Evolutionary conservation across 1,284 basidiomycete species (phyloP), one percentile per base, ranked within the genome.

Genomic region (Pascua sp.): DNA sequence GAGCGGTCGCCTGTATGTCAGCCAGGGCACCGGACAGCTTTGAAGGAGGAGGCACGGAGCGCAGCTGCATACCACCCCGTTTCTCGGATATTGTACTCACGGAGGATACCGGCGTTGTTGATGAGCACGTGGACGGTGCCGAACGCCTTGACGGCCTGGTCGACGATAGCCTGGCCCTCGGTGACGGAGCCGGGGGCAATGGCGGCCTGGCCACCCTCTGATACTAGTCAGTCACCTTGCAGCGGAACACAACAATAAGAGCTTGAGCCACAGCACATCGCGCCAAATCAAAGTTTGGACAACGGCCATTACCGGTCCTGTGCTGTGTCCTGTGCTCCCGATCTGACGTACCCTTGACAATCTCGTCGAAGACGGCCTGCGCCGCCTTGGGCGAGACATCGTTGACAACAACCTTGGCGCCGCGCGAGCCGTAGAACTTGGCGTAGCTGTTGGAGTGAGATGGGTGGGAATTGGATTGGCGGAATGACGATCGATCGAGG

Each of bases 31-130:
- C 24, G 7, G 24, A 7, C 24, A 7, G 24, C 4, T 32, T 32
- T 7, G 24, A 32, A 32, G 7, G 24, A 32, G 24, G 24, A 32
- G 24, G 24, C 24, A 7, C 24, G 24, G 24, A 32, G 24, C 24
- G 41, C 80, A 67, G 73, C 16, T 17, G 16, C 11, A 16, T 41
- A 12, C 32, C 13, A 18, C 24, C 4, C 8, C 5, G 18, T 13
- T n/a, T 8, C 60, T 53, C 43, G 67, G 24, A 32, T 32, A 75
- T 71, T 69, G 62, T 32, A 32, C 24, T 32, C 24, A 89, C 93
- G 85, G 51, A 98, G 80, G 66, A 98, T 93, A 55, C 96, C 95
- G 49, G 96, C 96, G 80, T 98, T 99, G 82, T 98, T 98, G 72
- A 98, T 88, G 49, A 95, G 83, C 62, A 85, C 74, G 87, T 90